Evolutionary conservation across 2,329 filamentous ascomycete species (phyloP), one percentile per base, ranked within the genome.

Genomic region (Graphilbum sp.): DNA sequence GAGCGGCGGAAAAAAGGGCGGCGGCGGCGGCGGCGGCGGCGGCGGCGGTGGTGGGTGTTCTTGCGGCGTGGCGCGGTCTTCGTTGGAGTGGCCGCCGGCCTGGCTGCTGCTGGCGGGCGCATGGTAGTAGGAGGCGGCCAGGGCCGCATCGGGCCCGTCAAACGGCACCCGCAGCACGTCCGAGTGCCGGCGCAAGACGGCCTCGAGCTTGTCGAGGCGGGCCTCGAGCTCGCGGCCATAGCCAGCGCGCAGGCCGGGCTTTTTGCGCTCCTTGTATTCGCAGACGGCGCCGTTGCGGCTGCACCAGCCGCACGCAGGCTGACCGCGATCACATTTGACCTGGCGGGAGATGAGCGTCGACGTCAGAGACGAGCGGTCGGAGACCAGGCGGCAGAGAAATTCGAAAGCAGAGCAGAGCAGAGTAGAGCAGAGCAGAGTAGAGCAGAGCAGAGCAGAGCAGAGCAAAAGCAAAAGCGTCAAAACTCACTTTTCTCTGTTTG

Each of bases 271-370:
- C 50, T 75, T 78, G 56, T 79, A 79, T 51, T 79, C 74, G 57
- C 75, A 79, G 16, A 59, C 53, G 23, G 71, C 70, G 24, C 66
- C 65, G 54, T 79, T 79, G 41, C 72, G 70, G 45, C 59, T 71
- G 48, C 75, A 79, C 75, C 75, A 79, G 36, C 75, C 73, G 49
- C 75, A 79, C 6, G 74, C 72, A 2, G 81, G 81, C 49, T 84
- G 78, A 5, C 75, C 76, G 27, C 82, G 72, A 56, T 87, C 80
- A 56, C 79, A 82, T 66, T 80, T 80, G 21, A 79, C 75, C 73
- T 76, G 48, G 21, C 21, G n/a, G n/a, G n/a, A 24, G 21, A 11
- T 24, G 5, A 24, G 21, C 21, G n/a, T n/a, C n/a, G n/a, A n/a
- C n/a, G n/a, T n/a, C n/a, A n/a, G 21, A 24, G 21, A 24, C 21